These are phyloP conservation scores for Suhomyces guaymorum DNA, from an alignment of 1,139 yeast genomes.

Conservation along the genomic window DNA sequence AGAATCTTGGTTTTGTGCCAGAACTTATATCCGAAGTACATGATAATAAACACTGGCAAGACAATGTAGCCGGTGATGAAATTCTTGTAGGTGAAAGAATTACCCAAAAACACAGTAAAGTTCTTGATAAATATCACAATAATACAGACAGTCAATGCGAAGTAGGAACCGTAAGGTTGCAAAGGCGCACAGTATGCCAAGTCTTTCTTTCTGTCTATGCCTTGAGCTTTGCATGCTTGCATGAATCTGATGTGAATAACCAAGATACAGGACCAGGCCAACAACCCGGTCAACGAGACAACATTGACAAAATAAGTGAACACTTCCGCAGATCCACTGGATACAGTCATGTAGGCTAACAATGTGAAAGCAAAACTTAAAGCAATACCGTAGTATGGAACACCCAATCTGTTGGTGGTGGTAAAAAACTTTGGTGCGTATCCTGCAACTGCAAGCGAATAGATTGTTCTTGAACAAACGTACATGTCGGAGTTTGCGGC, in stretches of 20 bases:
- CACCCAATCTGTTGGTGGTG: constrained; percentile 63
- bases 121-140: constrained; percentile 68
- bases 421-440: constrained; percentile 49
- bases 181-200: constrained; percentile 65
- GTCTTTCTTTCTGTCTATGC: constrained; percentile 38
- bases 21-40: constrained; percentile 61
- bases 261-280: constrained; percentile 33
- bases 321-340: constrained; percentile 24
- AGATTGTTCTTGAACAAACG: constrained; percentile 47
- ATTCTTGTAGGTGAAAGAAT: constrained; percentile 54
- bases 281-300: constrained; percentile 31
- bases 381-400: constrained; percentile 50
- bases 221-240: constrained; percentile 68
- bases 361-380: constrained; percentile 36
- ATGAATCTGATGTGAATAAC: constrained; percentile 61
- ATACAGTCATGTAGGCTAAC: constrained; percentile 30
- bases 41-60: constrained; percentile 61
- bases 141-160: constrained; percentile 55
- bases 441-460: constrained; percentile 48
- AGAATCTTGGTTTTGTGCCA: constrained; percentile 52
- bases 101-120: constrained; percentile 66
- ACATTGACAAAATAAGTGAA: constrained; percentile 30
- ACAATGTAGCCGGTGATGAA: constrained; percentile 81
- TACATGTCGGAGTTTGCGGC: constrained; percentile 53
- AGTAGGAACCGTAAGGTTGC: constrained; percentile 64